Evolutionary conservation across 2,329 filamentous ascomycete species (phyloP), one percentile per base, ranked within the genome.

Genomic region (Xylaria sp.): DNA sequence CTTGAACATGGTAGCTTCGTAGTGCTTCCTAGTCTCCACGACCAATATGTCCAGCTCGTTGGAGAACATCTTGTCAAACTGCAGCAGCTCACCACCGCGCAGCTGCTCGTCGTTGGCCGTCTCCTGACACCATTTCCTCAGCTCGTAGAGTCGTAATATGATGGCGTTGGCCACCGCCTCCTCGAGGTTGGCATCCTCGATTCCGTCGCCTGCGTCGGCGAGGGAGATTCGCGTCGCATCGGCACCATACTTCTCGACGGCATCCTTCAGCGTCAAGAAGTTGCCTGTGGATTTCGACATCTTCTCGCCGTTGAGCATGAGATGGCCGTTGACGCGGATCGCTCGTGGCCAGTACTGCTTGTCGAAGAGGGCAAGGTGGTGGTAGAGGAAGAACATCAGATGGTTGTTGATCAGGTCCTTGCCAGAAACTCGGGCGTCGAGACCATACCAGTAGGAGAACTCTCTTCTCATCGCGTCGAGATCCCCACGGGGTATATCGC

Each of bases 201-300:
- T 92, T 60, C 90, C 91, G 68, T 99, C 94, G 65, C 94, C 94
- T 11, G 92, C 92, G 72, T 99, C 94, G 17, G 93, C 93, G 59
- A 99, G 86, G 2, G 92, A 92, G 66, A 97, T 89, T 70, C 93
- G 85, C 40, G 89, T 89, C 11, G 94, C 94, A 71, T 97, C 94
- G 7, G 94, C 93, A 67, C 94, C 94, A 66, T 94, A 99, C 73
- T 99, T 99, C 65, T 87, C 83, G 13, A 93, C 88, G 24, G 92
- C 54, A 59, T 97, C 90, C 49, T 87, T 83, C 48, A 97, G 80
- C 9, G 94, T 97, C 72, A 99, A 81, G 79, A 99, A 99, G 77
- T 97, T 99, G 59, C 94, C 94, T 0, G 92, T 97, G 49, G 89
- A 93, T 79, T 99, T 99, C 72, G 87, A 89, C 94, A 99, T 99